A percentile compares a stretch with the other conserved stretches of the same genome.
These are phyloP conservation scores for Ophiostoma pallidulum DNA, from an alignment of 2,329 filamentous ascomycete species.

Conservation along the genomic window DNA sequence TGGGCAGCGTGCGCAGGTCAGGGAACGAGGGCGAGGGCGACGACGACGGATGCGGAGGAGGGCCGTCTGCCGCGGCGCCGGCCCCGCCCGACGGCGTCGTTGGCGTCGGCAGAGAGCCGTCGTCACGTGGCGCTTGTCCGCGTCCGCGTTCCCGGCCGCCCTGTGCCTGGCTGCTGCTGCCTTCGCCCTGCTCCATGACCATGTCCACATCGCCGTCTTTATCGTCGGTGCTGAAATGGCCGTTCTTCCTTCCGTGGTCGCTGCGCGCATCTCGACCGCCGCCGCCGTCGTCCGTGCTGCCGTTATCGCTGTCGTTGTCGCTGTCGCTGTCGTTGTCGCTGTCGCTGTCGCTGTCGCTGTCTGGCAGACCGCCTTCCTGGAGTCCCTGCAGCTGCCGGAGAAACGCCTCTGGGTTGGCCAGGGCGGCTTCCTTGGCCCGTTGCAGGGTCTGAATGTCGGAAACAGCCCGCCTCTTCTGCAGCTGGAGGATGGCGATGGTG, in stretches of 20 bases:
- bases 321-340: constrained; percentile 25
- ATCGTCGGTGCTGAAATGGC: background rate
- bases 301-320: constrained; percentile 15
- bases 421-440: constrained; percentile 59
- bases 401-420: constrained; percentile 64
- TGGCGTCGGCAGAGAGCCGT: background rate
- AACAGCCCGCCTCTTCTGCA: constrained; percentile 70
- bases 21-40: background rate
- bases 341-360: constrained; percentile 24
- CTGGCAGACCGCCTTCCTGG: constrained; percentile 23
- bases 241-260: too few relatives aligned
- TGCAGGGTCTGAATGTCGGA: constrained; percentile 65
- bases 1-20: constrained; percentile 46
- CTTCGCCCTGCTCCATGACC: background rate
- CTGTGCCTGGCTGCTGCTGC: background rate
- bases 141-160: background rate
- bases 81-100: constrained; percentile 9
- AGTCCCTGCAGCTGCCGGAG: constrained; percentile 56
- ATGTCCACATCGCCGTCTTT: constrained; percentile 6
- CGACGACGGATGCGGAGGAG: too few relatives aligned
- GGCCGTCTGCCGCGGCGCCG: too few relatives aligned
- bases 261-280: too few relatives aligned
- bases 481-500: constrained; percentile 76
- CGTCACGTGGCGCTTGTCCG: background rate
- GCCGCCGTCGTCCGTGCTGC: background rate